Conservation (phyloP, 176 grass and related monocot species). For the Carex parvula region DNA sequence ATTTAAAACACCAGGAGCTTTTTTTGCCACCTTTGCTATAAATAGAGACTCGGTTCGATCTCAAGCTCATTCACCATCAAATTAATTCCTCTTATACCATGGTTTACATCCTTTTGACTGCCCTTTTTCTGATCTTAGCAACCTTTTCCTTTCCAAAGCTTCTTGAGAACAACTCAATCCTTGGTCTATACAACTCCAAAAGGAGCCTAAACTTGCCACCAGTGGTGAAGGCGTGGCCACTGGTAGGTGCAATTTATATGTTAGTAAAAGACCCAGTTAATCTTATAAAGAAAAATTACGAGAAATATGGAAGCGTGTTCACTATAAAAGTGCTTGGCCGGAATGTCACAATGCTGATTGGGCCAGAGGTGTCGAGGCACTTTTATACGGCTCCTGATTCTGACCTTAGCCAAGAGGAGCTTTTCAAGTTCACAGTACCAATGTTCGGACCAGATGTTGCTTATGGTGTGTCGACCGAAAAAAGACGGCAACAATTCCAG, state of each 20-base stretch:
- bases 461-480: conserved; percentile 44
- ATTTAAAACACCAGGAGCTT: too few relatives aligned
- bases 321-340: conserved; percentile 29
- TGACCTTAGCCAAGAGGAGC: too few relatives aligned
- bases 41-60: too few relatives aligned
- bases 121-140: background rate
- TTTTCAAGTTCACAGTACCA: conserved; percentile 18
- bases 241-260: background rate
- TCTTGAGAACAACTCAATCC: background rate
- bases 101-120: background rate
- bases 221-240: background rate
- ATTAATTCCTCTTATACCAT: background rate
- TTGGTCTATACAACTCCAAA: too few relatives aligned
- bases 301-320: conserved; percentile 46
- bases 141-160: background rate
- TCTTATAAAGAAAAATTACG: conserved; percentile 34
- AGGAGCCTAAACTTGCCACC: background rate
- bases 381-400: conserved; percentile 26
- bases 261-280: conserved; percentile 37
- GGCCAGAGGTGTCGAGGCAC: conserved; percentile 44
- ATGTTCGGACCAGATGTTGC: conserved; percentile 50
- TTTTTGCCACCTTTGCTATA: too few relatives aligned
- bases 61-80: too few relatives aligned
- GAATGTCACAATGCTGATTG: conserved; percentile 48
- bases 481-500: conserved; percentile 46